These are phyloP conservation scores for Trametes elegans DNA, from an alignment of 768 basidiomycete genomes.

Conservation along the genomic window DNA sequence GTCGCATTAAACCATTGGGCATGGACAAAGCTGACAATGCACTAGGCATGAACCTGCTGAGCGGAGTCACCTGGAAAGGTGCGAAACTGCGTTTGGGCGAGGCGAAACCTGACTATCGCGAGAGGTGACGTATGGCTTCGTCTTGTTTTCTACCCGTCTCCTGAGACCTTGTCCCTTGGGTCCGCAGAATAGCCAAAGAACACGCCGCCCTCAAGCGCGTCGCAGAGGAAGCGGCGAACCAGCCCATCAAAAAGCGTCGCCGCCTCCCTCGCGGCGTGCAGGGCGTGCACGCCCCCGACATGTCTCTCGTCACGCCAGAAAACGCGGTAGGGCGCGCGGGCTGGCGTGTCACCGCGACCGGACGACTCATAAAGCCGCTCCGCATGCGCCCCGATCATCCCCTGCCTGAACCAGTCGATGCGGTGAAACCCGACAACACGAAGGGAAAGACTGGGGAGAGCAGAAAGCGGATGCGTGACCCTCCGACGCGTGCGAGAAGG, in stretches of 20 bases:
- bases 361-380: constrained; percentile 62
- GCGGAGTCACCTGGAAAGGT: constrained; percentile 88
- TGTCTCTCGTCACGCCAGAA: constrained; percentile 61
- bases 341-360: constrained; percentile 70
- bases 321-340: constrained; percentile 51
- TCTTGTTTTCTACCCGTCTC: constrained; percentile 1
- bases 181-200: constrained; percentile 41
- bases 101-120: constrained; percentile 71
- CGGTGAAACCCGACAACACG: constrained; percentile 16
- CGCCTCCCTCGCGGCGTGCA: constrained; percentile 33
- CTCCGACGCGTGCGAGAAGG: constrained; percentile 55
- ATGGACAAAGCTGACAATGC: not conserved
- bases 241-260: constrained; percentile 46
- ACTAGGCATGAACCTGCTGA: constrained; percentile 72
- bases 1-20: constrained; percentile 20
- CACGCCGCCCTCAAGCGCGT: constrained; percentile 26
- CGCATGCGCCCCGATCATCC: constrained; percentile 71
- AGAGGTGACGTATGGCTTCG: constrained; percentile 50
- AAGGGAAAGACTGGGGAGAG: constrained; percentile 28
- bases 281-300: constrained; percentile 53
- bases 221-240: constrained; percentile 24
- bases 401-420: constrained; percentile 36
- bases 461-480: constrained; percentile 45
- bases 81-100: constrained; percentile 79
- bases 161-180: not conserved